Evolutionary conservation across 176 grass and related monocot genomes (phyloP).

Genomic region (Zizania latifolia): DNA sequence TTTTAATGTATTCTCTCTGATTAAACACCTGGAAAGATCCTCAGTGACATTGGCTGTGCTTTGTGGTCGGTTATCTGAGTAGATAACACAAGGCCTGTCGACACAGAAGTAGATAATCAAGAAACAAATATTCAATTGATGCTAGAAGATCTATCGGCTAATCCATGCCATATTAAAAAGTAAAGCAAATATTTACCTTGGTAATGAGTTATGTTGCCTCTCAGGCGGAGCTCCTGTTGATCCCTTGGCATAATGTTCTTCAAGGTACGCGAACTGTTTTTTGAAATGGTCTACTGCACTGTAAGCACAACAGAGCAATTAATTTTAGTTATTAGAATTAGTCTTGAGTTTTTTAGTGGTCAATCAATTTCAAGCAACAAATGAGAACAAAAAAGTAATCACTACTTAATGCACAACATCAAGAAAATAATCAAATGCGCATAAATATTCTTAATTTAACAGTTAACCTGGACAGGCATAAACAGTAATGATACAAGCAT

Average conservation of each 20-base stretch:
- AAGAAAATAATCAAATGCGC: not conserved
- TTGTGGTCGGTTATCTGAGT: slow-evolving; percentile 53
- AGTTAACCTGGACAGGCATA: not conserved
- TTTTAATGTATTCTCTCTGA: slow-evolving; percentile 59
- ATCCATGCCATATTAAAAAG: slow-evolving; percentile 9
- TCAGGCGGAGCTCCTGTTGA: slow-evolving; percentile 63
- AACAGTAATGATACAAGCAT: not conserved
- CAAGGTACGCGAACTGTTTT: slow-evolving; percentile 87
- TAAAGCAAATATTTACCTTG: slow-evolving; percentile 45
- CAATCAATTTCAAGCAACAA: not conserved
- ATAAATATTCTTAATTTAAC: not conserved
- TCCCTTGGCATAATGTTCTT: slow-evolving; percentile 89
- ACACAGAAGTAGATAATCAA: slow-evolving; percentile 21
- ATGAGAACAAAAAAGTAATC: slow-evolving; percentile 1
- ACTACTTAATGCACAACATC: not conserved
- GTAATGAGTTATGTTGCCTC: slow-evolving; percentile 92
- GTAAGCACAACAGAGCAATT: slow-evolving; percentile 22
- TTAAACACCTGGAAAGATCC: slow-evolving; percentile 83
- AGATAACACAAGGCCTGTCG: slow-evolving; percentile 59
- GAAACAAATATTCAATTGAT: not conserved
- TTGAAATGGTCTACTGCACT: slow-evolving; percentile 95
- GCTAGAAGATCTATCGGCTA: slow-evolving; percentile 9
- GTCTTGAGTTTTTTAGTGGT: not conserved
- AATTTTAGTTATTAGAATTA: slow-evolving; percentile 15
- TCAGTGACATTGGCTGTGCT: slow-evolving; percentile 53